A percentile compares a stretch with the other conserved stretches of the same genome.
These are phyloP conservation scores for Ophiostoma sp. DNA, from an alignment of 2,329 filamentous ascomycete species.

Conservation along the genomic window DNA sequence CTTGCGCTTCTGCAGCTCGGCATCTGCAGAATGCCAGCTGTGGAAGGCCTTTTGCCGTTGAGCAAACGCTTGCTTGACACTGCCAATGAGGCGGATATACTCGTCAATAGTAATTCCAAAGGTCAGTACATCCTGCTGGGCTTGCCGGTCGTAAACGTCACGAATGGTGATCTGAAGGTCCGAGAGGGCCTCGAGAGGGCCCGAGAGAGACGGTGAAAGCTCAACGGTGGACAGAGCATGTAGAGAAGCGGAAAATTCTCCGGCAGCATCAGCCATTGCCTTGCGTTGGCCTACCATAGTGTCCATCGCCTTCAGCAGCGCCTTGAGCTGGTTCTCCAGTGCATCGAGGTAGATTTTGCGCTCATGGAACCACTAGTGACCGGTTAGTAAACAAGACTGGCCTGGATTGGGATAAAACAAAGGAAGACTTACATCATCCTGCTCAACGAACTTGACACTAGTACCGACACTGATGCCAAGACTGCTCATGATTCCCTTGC, in stretches of 20 bases:
- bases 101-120: constrained; percentile 97
- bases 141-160: constrained; percentile 93
- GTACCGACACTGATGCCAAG: constrained; percentile 74
- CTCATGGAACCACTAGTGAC: constrained; percentile 85
- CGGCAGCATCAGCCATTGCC: constrained; percentile 85
- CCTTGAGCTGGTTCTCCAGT: constrained; percentile 83
- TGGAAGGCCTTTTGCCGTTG: constrained; percentile 96
- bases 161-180: constrained; percentile 90
- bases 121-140: constrained; percentile 92
- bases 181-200: constrained; percentile 83
- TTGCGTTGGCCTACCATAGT: constrained; percentile 88
- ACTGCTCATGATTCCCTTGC: constrained; percentile 86
- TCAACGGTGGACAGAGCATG: constrained; percentile 90
- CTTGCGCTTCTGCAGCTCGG: constrained; percentile 85
- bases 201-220: constrained; percentile 79
- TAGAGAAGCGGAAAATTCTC: constrained; percentile 89
- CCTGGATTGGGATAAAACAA: background rate
- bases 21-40: constrained; percentile 86
- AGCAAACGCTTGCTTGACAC: constrained; percentile 85
- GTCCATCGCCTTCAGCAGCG: constrained; percentile 88
- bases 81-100: constrained; percentile 93
- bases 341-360: constrained; percentile 92
- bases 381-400: background rate
- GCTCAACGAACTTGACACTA: constrained; percentile 91
- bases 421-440: constrained; percentile 72